These are phyloP conservation scores for Exophiala alcalophila DNA, from an alignment of 2,329 filamentous ascomycete species.

Conservation along the genomic window DNA sequence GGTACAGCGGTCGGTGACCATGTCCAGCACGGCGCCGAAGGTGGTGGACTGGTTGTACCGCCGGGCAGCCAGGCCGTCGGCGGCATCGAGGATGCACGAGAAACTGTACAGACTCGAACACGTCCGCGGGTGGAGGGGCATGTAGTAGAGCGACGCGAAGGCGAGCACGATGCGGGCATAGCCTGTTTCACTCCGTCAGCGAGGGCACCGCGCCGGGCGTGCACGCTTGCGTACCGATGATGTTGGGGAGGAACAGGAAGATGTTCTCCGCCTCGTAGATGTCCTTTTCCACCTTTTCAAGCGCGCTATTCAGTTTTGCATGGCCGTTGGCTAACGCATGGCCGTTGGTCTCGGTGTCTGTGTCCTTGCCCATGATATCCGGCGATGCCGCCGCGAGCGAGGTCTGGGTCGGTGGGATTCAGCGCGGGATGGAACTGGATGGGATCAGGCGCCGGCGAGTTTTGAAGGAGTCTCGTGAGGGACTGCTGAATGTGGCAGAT, in stretches of 20 bases:
- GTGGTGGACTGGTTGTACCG: constrained; percentile 85
- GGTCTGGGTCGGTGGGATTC: background rate
- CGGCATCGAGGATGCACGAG: constrained; percentile 89
- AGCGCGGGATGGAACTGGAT: too few relatives aligned
- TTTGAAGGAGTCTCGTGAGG: constrained; percentile 5
- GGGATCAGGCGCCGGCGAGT: background rate
- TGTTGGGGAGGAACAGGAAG: constrained; percentile 76
- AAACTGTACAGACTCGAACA: constrained; percentile 69
- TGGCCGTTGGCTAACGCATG: constrained; percentile 32
- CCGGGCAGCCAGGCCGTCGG: constrained; percentile 90
- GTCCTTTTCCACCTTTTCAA: constrained; percentile 33
- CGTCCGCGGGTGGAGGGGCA: constrained; percentile 71
- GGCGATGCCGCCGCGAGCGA: background rate
- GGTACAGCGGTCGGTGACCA: constrained; percentile 98
- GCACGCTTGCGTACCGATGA: constrained; percentile 62
- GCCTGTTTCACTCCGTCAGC: constrained; percentile 49
- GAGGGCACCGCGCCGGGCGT: background rate
- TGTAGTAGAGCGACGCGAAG: constrained; percentile 93
- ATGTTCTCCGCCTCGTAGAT: constrained; percentile 64
- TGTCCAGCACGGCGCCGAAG: constrained; percentile 95
- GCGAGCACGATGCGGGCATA: constrained; percentile 77
- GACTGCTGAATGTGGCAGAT: constrained; percentile 5
- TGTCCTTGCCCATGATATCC: constrained; percentile 14
- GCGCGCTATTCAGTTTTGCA: constrained; percentile 34
- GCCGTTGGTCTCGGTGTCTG: constrained; percentile 11